Conservation (phyloP, 441 rosid species). For the Populus tomentosa region DNA sequence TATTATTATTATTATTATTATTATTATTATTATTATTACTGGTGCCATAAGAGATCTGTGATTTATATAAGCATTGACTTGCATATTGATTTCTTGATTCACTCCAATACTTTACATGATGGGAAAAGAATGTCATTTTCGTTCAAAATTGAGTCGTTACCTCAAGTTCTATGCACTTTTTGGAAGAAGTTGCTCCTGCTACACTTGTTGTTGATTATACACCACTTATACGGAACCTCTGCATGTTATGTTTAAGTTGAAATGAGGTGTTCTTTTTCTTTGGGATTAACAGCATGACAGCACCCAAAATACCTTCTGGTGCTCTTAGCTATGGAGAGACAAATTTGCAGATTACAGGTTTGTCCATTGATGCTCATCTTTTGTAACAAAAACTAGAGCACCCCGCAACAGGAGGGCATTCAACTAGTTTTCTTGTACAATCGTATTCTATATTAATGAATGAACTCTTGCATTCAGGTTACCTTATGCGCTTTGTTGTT, state of each 20-base stretch:
- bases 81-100: neutral
- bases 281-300: conserved; percentile 68
- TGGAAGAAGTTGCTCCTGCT: neutral
- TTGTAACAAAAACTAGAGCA: neutral
- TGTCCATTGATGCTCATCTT: conserved; percentile 9
- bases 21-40: neutral
- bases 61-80: neutral
- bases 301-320: conserved; percentile 64
- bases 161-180: neutral
- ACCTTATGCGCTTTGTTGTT: conserved; percentile 65
- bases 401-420: neutral
- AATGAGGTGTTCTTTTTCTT: conserved; percentile 5
- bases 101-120: neutral
- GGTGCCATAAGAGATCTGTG: neutral
- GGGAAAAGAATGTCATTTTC: neutral
- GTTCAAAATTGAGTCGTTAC: neutral
- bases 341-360: conserved; percentile 66
- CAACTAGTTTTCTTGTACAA: neutral
- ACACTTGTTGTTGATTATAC: neutral
- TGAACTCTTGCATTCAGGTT: conserved; percentile 37
- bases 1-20: neutral
- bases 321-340: conserved; percentile 53
- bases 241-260: conserved; percentile 1
- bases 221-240: conserved; percentile 1
- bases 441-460: neutral